These are phyloP conservation scores for Fusarium beomiforme DNA, from an alignment of 2,329 filamentous ascomycete genomes.

Conservation along the genomic window DNA sequence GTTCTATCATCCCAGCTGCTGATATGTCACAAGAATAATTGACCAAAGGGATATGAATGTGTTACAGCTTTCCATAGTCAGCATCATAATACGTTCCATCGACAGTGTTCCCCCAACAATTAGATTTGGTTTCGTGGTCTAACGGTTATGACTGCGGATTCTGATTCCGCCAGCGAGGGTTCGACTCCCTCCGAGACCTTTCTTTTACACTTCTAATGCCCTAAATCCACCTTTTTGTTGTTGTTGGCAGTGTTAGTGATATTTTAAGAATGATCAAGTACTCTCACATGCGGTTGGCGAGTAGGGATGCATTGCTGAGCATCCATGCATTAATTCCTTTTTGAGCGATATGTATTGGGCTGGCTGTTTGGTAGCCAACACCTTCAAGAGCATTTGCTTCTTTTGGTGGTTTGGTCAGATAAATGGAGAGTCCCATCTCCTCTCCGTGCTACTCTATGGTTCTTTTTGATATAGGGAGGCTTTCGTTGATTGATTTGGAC, in stretches of 20 bases:
- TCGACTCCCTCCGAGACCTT: slow-evolving; percentile 42
- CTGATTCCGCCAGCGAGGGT: slow-evolving; percentile 44
- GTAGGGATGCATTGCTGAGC: not conserved
- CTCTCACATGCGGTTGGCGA: too few species aligned
- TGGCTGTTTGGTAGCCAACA: too few species aligned
- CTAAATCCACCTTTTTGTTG: not conserved
- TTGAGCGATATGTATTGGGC: too few species aligned
- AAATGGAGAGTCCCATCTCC: too few species aligned
- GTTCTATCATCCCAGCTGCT: not conserved
- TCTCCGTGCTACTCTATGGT: too few species aligned
- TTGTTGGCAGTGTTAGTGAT: not conserved
- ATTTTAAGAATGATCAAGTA: not conserved
- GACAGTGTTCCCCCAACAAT: not conserved
- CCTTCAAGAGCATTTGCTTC: too few species aligned
- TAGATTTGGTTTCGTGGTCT: slow-evolving; percentile 6
- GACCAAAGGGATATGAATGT: not conserved
- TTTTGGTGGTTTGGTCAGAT: too few species aligned
- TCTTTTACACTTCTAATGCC: not conserved
- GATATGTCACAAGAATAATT: not conserved
- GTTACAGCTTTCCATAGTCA: rapidly evolving
- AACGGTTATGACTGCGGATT: slow-evolving; percentile 43
- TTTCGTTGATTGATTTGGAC: too few species aligned
- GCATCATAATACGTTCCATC: rapidly evolving
- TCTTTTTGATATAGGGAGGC: too few species aligned
- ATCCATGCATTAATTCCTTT: too few species aligned